Evolutionary conservation across 176 grass and related monocot genomes (phyloP), one percentile per base, ranked within the genome.

Genomic region (Chloris gayana): DNA sequence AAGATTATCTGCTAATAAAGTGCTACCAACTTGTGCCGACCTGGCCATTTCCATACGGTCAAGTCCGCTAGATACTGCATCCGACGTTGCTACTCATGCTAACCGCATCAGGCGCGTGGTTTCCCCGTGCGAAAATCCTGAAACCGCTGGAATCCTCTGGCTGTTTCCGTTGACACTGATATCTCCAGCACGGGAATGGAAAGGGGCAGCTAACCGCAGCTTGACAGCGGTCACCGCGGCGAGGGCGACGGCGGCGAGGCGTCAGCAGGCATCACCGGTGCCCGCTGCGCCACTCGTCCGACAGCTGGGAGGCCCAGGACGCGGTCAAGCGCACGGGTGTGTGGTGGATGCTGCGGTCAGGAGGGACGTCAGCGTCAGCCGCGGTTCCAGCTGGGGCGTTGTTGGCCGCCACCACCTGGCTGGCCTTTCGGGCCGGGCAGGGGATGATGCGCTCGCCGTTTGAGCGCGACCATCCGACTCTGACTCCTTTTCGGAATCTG

Each of bases 311-410:
- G 15, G 15, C 57, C 21, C 27, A 1, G 9, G 45, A 10, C 12
- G 37, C 37, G 31, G 39, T 78, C 41, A 13, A 50, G 47, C 47
- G 71, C 29, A 19, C 34, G 41, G 76, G 30, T 17, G 42, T 15
- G 45, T 47, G 19, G 79, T 47, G 79, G 38, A 57, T 5, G 74
- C 41, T 39, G 42, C 14, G 74, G 42, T 29, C 74, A 49, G 46
- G 46, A 22, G 50, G 50, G 51, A 53, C 51, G 51, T 54, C 51
- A 54, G 51, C 19, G 19, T 54, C 51, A 22, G 51, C 51, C 51
- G 51, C 51, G 51, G 51, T 54, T 54, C 51, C 51, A 54, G 51
- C 51, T 54, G 51, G 51, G 19, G 19, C 51, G 19, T 1, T 19
- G 51, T 54, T 54, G 51, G 51, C 51, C 51, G 51, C 51, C 51